These are phyloP conservation scores for Aureobasidium sp. DNA, from an alignment of 2,329 filamentous ascomycete species.

Conservation along the genomic window DNA sequence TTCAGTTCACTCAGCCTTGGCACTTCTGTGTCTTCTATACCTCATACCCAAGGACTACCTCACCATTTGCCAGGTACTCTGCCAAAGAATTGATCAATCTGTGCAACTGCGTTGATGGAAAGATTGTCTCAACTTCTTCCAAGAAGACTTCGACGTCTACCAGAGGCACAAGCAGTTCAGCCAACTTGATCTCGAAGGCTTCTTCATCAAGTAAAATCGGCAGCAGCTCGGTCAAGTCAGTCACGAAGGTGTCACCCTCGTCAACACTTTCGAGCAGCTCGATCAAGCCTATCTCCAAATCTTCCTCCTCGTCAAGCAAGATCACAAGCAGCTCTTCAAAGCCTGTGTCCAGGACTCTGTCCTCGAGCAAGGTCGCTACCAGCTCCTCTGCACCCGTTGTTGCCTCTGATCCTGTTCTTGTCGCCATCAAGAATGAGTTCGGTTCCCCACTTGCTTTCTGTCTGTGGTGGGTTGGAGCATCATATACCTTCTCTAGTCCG, in stretches of 20 bases:
- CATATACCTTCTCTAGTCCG: not conserved
- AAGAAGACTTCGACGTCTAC: not conserved
- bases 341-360: not conserved
- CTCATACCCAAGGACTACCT: not conserved
- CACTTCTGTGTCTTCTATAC: not conserved
- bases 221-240: not conserved
- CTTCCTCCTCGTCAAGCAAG: not conserved
- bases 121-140: not conserved
- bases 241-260: not conserved
- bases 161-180: not conserved
- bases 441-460: conserved; percentile 2
- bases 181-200: not conserved
- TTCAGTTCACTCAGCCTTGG: not conserved
- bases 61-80: not conserved
- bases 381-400: too few species aligned
- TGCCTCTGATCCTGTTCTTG: not conserved
- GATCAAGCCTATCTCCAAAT: not conserved
- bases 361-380: not conserved
- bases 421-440: conserved; percentile 3
- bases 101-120: not conserved
- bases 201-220: not conserved
- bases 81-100: not conserved
- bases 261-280: not conserved
- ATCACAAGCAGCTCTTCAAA: not conserved
- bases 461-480: not conserved